phyloP scores from a whole-genome alignment of 2,329 filamentous ascomycete genomes.

The Penicillium olsonii region DNA sequence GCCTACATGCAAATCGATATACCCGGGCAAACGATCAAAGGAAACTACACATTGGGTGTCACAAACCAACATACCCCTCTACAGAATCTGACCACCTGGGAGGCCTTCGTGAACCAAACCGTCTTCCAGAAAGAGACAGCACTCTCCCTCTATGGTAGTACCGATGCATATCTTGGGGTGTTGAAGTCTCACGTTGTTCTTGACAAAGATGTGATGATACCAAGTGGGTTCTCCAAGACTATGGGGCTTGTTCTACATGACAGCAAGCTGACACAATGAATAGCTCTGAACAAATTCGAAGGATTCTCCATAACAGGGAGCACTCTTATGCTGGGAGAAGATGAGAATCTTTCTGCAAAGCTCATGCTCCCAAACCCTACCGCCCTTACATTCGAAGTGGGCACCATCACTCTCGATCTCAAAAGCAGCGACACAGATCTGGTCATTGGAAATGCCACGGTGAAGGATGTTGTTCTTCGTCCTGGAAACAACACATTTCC shows the following conservation, averaged over 20 bases:
- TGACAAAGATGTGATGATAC: slow-evolving; percentile 18
- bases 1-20: slow-evolving; percentile 21
- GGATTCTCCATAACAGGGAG: slow-evolving; percentile 21
- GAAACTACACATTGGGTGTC: slow-evolving; percentile 21
- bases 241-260: background rate
- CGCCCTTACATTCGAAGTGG: slow-evolving; percentile 22
- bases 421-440: slow-evolving; percentile 17
- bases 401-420: slow-evolving; percentile 22
- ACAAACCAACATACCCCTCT: slow-evolving; percentile 12
- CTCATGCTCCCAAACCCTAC: slow-evolving; percentile 24
- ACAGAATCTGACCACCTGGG: slow-evolving; percentile 19
- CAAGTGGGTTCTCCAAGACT: slow-evolving; percentile 16
- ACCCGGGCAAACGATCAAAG: slow-evolving; percentile 23
- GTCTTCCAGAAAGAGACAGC: slow-evolving; percentile 17
- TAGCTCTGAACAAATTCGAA: slow-evolving; percentile 22
- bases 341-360: slow-evolving; percentile 24
- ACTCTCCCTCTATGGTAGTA: slow-evolving; percentile 15
- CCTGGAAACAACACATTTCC: slow-evolving; percentile 26
- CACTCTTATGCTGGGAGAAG: slow-evolving; percentile 20
- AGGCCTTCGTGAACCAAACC: slow-evolving; percentile 16
- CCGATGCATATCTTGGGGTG: slow-evolving; percentile 20
- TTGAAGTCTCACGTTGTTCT: slow-evolving; percentile 23
- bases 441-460: slow-evolving; percentile 20
- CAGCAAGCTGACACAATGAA: background rate
- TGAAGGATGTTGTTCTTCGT: slow-evolving; percentile 17